Base-by-base conservation (phyloP, 176 grass and related monocot species). In the Raddia guianensis region DNA sequence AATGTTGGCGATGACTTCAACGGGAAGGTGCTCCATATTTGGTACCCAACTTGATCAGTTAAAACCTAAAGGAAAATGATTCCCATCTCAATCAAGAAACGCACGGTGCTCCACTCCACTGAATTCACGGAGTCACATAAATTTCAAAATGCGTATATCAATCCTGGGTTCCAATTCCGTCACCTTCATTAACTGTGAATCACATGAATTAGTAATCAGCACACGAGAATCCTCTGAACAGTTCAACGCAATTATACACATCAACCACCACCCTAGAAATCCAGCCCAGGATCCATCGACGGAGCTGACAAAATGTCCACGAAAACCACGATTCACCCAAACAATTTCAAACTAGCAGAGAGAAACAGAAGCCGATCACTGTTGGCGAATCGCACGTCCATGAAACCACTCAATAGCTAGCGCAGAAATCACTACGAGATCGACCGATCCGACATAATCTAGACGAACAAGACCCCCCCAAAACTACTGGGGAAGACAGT, bases 1-100 rank as follows among this genome's bases (percentile, higher is more conserved):
- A 75, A 98, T 93, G 71, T 93, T 93, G 52, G 92, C 96, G n/a
- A 98, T 86, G 15, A 98, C 96, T 91, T 98, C 96, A 3, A 95
- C 84, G 2, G 96, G 96, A 14, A 99, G 79, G 69, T 89, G 61
- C 70, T 98, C 92, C 96, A 98, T 97, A 73, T 68, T 83, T 77
- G 19, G 7, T 37, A 78, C 12, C 32, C 40, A 80, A 65, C 46
- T 12, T 49, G 49, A 78, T 54, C 68, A 81, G 73, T 10, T 55
- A 52, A 61, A 73, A 68, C 35, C 3, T 49, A 77, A 65, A 27
- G 16, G 47, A 33, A 2, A 61, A 68, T 6, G 45, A 12, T 19
- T 32, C 67, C 64, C 50, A 18, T 68, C 32, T 15, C 61, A 86
- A 13, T 45, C 49, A 45, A 62, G 21, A 15, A 53, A 58, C 12